phyloP scores from a whole-genome alignment of 768 basidiomycete genomes.

The Butyriboletus loyo region DNA sequence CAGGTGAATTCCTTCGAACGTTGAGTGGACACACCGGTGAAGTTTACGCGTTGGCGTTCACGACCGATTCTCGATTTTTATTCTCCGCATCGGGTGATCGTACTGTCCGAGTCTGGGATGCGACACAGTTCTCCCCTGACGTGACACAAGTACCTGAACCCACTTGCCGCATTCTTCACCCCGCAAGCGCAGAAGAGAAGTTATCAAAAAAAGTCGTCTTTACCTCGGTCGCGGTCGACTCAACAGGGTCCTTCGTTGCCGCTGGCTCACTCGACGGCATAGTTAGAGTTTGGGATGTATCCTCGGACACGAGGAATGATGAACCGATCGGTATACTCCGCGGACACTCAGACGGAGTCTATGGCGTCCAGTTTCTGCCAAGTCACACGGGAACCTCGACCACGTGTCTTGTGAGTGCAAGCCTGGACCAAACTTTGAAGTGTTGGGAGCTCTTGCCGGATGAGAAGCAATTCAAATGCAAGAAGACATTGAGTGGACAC shows the following conservation, averaged over 20 bases:
- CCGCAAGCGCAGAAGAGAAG: constrained; percentile 12
- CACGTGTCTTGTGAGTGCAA: constrained; percentile 29
- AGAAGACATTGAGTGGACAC: constrained; percentile 32
- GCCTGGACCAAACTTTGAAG: constrained; percentile 32
- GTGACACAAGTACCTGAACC: constrained; percentile 18
- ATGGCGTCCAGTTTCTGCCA: constrained; percentile 31
- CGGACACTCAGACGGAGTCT: constrained; percentile 31
- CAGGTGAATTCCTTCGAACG: constrained; percentile 27
- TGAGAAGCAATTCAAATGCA: constrained; percentile 27
- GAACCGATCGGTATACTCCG: constrained; percentile 22
- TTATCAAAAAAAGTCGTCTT: constrained; percentile 25
- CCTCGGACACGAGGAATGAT: constrained; percentile 32
- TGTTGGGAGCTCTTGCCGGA: constrained; percentile 43
- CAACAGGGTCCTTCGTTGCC: constrained; percentile 42
- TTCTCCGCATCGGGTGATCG: constrained; percentile 37
- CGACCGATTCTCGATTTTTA: constrained; percentile 32
- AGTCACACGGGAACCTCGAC: constrained; percentile 23
- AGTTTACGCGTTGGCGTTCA: constrained; percentile 37
- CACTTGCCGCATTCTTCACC: constrained; percentile 19
- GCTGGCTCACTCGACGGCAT: constrained; percentile 52
- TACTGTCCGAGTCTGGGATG: constrained; percentile 36
- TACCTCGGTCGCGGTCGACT: constrained; percentile 30
- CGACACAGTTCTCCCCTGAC: constrained; percentile 22
- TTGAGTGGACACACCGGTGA: constrained; percentile 33
- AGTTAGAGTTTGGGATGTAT: constrained; percentile 51